Base-by-base conservation (phyloP, 129 eudicot species). In the Silybum marianum region DNA sequence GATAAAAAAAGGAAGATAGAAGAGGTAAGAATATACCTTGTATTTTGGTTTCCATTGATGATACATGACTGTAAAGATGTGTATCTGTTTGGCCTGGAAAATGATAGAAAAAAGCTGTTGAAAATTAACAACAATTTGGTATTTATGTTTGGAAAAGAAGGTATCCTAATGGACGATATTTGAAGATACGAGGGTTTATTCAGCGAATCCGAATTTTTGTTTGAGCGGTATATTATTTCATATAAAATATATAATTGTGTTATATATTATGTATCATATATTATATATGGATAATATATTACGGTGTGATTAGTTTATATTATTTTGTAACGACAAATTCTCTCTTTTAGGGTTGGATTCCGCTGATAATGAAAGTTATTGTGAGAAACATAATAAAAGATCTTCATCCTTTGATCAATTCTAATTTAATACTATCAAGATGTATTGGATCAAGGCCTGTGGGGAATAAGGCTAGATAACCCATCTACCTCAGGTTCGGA, bases 1-100 rank as follows among this genome's bases (percentile, higher is more conserved):
- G 63, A 4, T 16, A 16, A 18, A 1, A 26, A 44, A n/a, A 18
- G 32, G 30, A 42, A 14, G 39, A 28, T 51, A 28, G 19, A 42
- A 14, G 39, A 28, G 69, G 13, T 11, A n/a, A 23, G 25, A n/a
- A 48, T 6, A 7, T 71, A 79, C 83, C 77, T 79, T 79, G 83
- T 71, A 32, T 54, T n/a, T 71, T 38, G 58, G 25, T 34, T 9
- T 71, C 77, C 77, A 71, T 32, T 34, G 21, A 58, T 18, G 13
- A 71, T 79, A 11, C 77, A 79, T 79, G 62, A 63, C 6, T 10
- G 23, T 6, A n/a, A 11, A 62, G 70, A 51, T 7, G 60, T 44
- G 24, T 79, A 13, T 71, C 2, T 70, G 39, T 1, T 30, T 1
- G 6, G 8, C 11, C 5, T 48, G 23, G 13, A 48, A 42, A 8